Evolutionary conservation across 176 grass and related monocot genomes (phyloP).

Genomic region (Poa annua): DNA sequence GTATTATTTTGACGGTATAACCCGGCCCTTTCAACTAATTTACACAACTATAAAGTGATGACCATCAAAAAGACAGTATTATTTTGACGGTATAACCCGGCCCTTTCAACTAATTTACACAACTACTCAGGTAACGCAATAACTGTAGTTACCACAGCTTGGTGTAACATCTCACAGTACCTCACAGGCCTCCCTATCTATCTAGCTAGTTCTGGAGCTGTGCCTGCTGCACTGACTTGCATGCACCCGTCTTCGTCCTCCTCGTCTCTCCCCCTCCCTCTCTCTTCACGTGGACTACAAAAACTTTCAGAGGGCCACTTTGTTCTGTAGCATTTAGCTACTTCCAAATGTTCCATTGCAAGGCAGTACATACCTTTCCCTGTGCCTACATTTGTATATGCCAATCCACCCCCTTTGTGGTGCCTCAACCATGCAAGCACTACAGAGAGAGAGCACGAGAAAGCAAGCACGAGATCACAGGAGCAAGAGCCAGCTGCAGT

Average conservation of each 20-base stretch:
- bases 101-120: too few species aligned
- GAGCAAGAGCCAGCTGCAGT: background rate
- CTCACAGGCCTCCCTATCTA: background rate
- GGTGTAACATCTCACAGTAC: background rate
- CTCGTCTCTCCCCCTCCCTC: background rate
- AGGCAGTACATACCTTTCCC: background rate
- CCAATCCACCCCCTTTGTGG: slow-evolving; percentile 15
- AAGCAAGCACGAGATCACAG: background rate
- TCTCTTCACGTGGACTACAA: slow-evolving; percentile 44
- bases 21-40: too few species aligned
- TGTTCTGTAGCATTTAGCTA: slow-evolving; percentile 58
- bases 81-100: too few species aligned
- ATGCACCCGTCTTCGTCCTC: slow-evolving; percentile 14
- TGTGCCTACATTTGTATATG: slow-evolving; percentile 34
- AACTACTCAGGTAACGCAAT: too few species aligned
- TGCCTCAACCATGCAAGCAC: background rate
- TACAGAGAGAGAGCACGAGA: slow-evolving; percentile 26
- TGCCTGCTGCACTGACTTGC: slow-evolving; percentile 37
- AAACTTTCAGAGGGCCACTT: slow-evolving; percentile 32
- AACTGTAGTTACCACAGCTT: background rate
- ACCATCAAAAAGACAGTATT: too few species aligned
- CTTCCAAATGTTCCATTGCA: slow-evolving; percentile 45
- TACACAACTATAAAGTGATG: too few species aligned
- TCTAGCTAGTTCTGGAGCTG: slow-evolving; percentile 31
- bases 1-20: too few species aligned